Evolutionary conservation across 768 basidiomycete species (phyloP).

Genomic region (Harrya chromipes): DNA sequence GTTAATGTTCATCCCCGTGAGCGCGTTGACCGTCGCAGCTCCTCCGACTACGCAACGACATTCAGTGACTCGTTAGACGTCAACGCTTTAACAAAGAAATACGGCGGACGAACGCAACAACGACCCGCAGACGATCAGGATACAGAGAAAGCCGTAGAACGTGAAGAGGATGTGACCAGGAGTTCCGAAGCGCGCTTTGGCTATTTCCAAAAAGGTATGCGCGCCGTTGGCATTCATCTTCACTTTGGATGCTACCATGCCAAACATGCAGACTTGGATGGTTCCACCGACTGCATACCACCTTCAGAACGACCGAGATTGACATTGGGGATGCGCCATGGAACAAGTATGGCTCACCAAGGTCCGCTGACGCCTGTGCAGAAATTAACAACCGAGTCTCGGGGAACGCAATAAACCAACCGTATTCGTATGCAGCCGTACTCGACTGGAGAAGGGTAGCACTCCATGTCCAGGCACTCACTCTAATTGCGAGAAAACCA

Average conservation of each 20-base stretch:
- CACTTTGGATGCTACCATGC: slow-evolving; percentile 51
- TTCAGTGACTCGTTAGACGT: neutral
- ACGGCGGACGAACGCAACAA: slow-evolving; percentile 38
- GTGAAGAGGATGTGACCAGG: slow-evolving; percentile 47
- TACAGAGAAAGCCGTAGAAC: slow-evolving; percentile 51
- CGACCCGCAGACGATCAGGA: slow-evolving; percentile 49
- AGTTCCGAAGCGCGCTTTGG: slow-evolving; percentile 47
- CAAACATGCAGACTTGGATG: slow-evolving; percentile 52
- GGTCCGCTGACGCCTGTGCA: slow-evolving; percentile 45
- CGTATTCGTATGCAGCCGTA: slow-evolving; percentile 50
- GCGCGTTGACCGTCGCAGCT: slow-evolving; percentile 42
- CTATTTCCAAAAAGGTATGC: slow-evolving; percentile 58
- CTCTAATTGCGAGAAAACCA: slow-evolving; percentile 23
- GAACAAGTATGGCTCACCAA: slow-evolving; percentile 31
- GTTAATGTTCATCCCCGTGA: slow-evolving; percentile 44
- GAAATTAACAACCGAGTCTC: neutral
- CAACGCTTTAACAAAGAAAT: neutral
- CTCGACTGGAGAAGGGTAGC: slow-evolving; percentile 54
- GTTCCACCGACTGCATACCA: slow-evolving; percentile 54
- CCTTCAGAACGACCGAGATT: slow-evolving; percentile 22
- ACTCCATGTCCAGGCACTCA: slow-evolving; percentile 58
- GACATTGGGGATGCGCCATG: neutral
- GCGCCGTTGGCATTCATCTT: slow-evolving; percentile 60
- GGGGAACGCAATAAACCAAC: slow-evolving; percentile 2
- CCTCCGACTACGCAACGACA: slow-evolving; percentile 36